Base-by-base conservation (phyloP, 192 early-diverging fungal genomes). In the Coemansia reversa region DNA sequence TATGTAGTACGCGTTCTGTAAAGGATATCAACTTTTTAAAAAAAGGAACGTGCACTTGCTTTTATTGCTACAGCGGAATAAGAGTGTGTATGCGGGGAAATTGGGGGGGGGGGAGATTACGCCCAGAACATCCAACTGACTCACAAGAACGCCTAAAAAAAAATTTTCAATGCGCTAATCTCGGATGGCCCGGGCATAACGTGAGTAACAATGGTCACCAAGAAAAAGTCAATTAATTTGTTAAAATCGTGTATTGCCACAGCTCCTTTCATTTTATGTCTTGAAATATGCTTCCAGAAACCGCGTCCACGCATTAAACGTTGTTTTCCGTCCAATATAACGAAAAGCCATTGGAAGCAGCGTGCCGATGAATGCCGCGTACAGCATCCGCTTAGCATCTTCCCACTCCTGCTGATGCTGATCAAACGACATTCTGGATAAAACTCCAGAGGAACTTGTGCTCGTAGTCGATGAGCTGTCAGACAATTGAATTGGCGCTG, bases 311-410 rank as follows among this genome's bases (percentile, higher is more conserved):
- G 66, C 23, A 3, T 69, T 52, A 25, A 81, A 69, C 25, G 63
- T 75, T 35, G 66, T n/a, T 29, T 72, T 62, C 55, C 78, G 65
- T 0, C 78, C 78, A 16, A 81, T 49, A 45, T 72, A 75, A 22
- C 78, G 65, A 30, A 63, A 75, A 35, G 55, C 66, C 51, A 81
- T 60, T 5, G 78, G 78, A 32, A 81, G 24, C 49, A 75, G n/a
- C 27, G 74, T 45, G 5, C 78, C 78, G n/a, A 81, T 57, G 18
- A 81, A 33, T 18, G 73, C 70, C 22, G 70, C 57, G 24, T 81
- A 66, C 55, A 81, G 28, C 39, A 81, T 51, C 1, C 66, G 61
- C 62, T 75, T 81, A 9, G 69, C 73, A 28, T 81, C 78, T 52
- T 74, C 78, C 78, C 78, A 81, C 54, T 81, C 78, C 7, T 39